Conservation (phyloP, 1,139 yeast species). For the Scheffersomyces titani region DNA sequence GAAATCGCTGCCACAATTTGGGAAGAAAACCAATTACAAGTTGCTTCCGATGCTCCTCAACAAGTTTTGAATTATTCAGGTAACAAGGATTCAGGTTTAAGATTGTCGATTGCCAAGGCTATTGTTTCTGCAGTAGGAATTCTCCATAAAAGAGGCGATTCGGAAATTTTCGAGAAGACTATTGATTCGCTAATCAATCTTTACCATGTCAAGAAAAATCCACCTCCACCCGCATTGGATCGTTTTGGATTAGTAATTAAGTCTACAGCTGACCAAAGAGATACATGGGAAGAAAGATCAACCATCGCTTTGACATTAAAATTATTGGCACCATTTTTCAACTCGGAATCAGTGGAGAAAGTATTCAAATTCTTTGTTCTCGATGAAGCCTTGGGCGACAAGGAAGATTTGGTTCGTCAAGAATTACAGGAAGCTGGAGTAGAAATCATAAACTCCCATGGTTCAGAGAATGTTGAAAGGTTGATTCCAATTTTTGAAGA, state of each 20-base stretch:
- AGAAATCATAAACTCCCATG: constrained; percentile 64
- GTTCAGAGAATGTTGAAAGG: constrained; percentile 62
- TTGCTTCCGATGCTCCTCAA: constrained; percentile 45
- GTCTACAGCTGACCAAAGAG: constrained; percentile 59
- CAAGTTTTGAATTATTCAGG: constrained; percentile 54
- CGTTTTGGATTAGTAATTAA: constrained; percentile 77
- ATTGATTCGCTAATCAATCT: constrained; percentile 51
- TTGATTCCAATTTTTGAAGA: constrained; percentile 78
- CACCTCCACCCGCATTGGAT: constrained; percentile 77
- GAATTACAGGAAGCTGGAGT: constrained; percentile 91
- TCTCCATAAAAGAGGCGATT: constrained; percentile 19
- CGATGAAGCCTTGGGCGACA: constrained; percentile 71
- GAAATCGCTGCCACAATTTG: constrained; percentile 80
- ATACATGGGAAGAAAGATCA: constrained; percentile 82
- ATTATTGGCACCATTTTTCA: constrained; percentile 54
- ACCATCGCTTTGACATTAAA: constrained; percentile 74
- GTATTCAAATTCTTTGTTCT: constrained; percentile 62
- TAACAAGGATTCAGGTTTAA: constrained; percentile 59
- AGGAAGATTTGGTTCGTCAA: constrained; percentile 69
- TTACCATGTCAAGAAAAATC: constrained; percentile 63
- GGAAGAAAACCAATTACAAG: constrained; percentile 67
- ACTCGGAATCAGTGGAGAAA: constrained; percentile 39
- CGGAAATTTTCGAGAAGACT: constrained; percentile 31
- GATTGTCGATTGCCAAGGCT: constrained; percentile 68
- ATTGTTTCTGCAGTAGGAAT: constrained; percentile 49